Evolutionary conservation across 2,329 filamentous ascomycete genomes (phyloP).

Genomic region (Ciborinia camelliae): DNA sequence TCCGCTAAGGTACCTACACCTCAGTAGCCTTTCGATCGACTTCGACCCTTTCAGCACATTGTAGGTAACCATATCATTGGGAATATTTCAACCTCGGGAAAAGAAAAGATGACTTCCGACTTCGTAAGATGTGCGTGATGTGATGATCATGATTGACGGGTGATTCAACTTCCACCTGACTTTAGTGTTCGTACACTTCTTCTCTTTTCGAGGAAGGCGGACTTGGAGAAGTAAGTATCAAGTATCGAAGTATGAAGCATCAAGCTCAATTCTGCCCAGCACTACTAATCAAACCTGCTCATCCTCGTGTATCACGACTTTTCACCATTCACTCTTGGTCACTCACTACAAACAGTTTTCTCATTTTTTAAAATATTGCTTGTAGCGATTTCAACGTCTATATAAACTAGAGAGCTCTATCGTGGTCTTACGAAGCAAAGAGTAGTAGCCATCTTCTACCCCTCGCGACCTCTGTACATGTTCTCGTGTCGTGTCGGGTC

Average conservation of each 20-base stretch:
- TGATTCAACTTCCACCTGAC: neutral
- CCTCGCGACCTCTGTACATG: slow-evolving; percentile 3
- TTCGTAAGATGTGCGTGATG: neutral
- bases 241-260: too few relatives aligned
- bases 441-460: neutral
- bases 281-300: neutral
- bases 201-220: neutral
- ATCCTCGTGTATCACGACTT: neutral
- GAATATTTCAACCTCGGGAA: neutral
- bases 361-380: neutral
- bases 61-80: neutral
- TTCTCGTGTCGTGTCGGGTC: slow-evolving; percentile 11
- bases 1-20: too few relatives aligned
- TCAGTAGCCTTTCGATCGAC: too few relatives aligned
- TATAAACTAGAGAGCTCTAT: slow-evolving; percentile 10
- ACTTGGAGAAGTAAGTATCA: neutral
- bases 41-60: too few relatives aligned
- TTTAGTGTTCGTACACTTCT: neutral
- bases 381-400: neutral
- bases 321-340: neutral
- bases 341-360: neutral
- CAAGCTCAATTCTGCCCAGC: neutral
- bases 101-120: neutral
- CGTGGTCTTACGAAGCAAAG: neutral
- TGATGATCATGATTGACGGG: neutral